Conservation (phyloP, 2,329 filamentous ascomycete genomes). For the Kalmusia sp. region DNA sequence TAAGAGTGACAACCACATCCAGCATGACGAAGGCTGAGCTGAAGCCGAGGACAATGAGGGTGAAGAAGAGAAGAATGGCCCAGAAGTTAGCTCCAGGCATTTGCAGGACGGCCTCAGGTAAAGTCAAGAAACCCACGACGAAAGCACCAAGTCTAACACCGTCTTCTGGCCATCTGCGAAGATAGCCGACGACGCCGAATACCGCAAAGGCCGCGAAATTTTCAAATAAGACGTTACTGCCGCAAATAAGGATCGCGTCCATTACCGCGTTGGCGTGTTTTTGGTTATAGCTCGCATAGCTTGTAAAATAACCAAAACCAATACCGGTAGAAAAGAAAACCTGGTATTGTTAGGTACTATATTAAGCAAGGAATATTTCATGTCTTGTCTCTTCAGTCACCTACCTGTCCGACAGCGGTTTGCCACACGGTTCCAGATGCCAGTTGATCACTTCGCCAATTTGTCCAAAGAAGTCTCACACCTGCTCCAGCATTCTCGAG, state of each 20-base stretch:
- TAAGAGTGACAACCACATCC: slow-evolving; percentile 62
- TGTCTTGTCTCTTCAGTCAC: too few relatives aligned
- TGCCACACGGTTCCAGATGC: slow-evolving; percentile 63
- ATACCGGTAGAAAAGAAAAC: slow-evolving; percentile 68
- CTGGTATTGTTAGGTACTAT: background rate
- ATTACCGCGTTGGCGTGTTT: slow-evolving; percentile 66
- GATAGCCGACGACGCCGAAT: slow-evolving; percentile 64
- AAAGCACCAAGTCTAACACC: slow-evolving; percentile 61
- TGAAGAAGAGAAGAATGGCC: slow-evolving; percentile 66
- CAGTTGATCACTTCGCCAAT: slow-evolving; percentile 59
- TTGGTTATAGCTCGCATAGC: slow-evolving; percentile 64
- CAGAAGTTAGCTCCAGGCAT: slow-evolving; percentile 66
- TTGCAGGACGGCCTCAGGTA: slow-evolving; percentile 62
- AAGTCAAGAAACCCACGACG: slow-evolving; percentile 64
- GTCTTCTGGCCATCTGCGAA: slow-evolving; percentile 50
- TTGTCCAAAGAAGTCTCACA: slow-evolving; percentile 57
- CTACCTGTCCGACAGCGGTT: slow-evolving; percentile 61
- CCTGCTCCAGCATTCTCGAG: slow-evolving; percentile 60
- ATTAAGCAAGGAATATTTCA: too few relatives aligned
- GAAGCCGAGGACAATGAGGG: slow-evolving; percentile 64
- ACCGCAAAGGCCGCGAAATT: slow-evolving; percentile 59
- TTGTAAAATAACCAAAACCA: slow-evolving; percentile 64
- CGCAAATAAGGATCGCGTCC: slow-evolving; percentile 64
- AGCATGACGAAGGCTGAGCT: slow-evolving; percentile 67
- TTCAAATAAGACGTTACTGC: slow-evolving; percentile 64